phyloP scores from a whole-genome alignment of 139 green algal species.

The Penium margaritaceum region DNA sequence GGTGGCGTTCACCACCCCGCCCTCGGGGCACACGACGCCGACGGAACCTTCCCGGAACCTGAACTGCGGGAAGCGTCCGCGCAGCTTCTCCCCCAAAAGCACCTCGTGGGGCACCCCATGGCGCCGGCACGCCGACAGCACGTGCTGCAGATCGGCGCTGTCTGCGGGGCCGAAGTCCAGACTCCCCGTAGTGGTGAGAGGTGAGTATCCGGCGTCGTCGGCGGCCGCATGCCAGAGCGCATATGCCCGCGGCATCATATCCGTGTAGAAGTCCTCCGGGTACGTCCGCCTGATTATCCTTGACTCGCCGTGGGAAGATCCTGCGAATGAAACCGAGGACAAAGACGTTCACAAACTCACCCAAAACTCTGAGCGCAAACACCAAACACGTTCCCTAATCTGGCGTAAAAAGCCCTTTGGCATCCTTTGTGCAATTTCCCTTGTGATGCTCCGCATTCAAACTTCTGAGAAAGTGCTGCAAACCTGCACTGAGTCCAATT shows the following conservation, averaged over 20 bases:
- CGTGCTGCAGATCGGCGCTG: conserved; percentile 30
- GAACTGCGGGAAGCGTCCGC: conserved; percentile 12
- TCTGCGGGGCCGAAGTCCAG: conserved; percentile 29
- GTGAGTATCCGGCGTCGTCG: conserved; percentile 29
- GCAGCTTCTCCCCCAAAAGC: conserved; percentile 8
- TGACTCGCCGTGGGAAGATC: too few relatives aligned
- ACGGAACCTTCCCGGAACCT: conserved; percentile 23
- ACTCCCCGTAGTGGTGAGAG: conserved; percentile 18
- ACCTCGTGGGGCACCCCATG: conserved; percentile 26
- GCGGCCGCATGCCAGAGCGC: conserved; percentile 29
- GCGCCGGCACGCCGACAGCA: conserved; percentile 2
- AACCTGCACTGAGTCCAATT: too few relatives aligned
- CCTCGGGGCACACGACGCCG: conserved; percentile 28
- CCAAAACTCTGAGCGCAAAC: too few relatives aligned
- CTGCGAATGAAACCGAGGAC: too few relatives aligned
- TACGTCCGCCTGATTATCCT: too few relatives aligned
- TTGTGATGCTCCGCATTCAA: too few relatives aligned
- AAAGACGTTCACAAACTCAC: too few relatives aligned
- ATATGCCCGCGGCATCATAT: conserved; percentile 26
- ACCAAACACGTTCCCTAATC: too few relatives aligned
- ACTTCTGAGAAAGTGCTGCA: too few relatives aligned
- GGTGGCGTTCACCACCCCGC: conserved; percentile 30
- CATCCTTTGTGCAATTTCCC: too few relatives aligned
- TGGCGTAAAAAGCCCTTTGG: too few relatives aligned
- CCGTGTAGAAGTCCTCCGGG: conserved; percentile 35